Conservation (phyloP, 2,329 filamentous ascomycete genomes). For the Alternaria metachromatica region DNA sequence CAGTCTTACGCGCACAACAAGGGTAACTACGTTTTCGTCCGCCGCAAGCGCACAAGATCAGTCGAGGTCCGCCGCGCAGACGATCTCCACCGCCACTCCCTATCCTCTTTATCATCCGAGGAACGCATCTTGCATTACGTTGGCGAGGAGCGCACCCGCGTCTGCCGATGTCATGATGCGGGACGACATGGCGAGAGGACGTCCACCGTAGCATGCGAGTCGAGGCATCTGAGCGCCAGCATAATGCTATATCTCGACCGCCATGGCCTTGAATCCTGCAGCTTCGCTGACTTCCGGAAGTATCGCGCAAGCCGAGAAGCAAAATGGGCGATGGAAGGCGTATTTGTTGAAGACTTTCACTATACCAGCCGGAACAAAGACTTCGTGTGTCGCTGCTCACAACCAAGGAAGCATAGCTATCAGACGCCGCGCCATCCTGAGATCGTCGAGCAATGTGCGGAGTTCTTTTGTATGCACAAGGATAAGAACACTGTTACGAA, state of each 20-base stretch:
- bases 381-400: slow-evolving; percentile 23
- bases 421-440: slow-evolving; percentile 10
- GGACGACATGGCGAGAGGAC: slow-evolving; percentile 1
- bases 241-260: slow-evolving; percentile 19
- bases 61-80: slow-evolving; percentile 11
- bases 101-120: neutral
- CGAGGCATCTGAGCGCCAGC: slow-evolving; percentile 3
- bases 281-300: neutral
- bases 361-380: slow-evolving; percentile 16
- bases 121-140: slow-evolving; percentile 11
- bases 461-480: slow-evolving; percentile 14
- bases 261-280: slow-evolving; percentile 6
- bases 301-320: neutral
- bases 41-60: slow-evolving; percentile 8
- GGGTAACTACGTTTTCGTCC: slow-evolving; percentile 5
- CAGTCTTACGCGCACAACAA: neutral
- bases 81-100: neutral
- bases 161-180: slow-evolving; percentile 11
- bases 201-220: neutral
- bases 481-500: slow-evolving; percentile 7
- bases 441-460: slow-evolving; percentile 21
- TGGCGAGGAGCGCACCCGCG: neutral
- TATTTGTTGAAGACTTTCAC: slow-evolving; percentile 17
- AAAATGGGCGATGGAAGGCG: slow-evolving; percentile 4
- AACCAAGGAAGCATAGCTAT: neutral